Evolutionary conservation across 148 eudicot genomes (phyloP), one percentile per base, ranked within the genome.

Genomic region (Agrostemma githago): DNA sequence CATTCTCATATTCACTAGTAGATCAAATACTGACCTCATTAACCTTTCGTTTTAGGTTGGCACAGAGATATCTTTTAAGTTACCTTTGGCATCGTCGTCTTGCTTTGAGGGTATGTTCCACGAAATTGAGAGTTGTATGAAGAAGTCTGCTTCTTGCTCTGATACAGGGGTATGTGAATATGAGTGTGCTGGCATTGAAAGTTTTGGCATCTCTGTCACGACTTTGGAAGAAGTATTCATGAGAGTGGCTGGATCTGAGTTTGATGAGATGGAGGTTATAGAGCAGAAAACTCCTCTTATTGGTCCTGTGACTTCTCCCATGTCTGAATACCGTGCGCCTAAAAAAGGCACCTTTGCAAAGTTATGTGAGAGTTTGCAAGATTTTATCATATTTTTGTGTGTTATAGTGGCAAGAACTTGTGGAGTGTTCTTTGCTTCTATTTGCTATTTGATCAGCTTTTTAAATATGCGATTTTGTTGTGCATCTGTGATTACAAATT

Each of bases 171-270:
- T 74, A 43, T 21, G 16, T 70, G 86, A 85, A 68, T 77, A 79
- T 76, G 66, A 65, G 68, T 78, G 72, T 65, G 61, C 77, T 79
- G 97, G 96, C 79, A 89, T 96, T 80, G 92, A 96, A 84, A 90
- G 97, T 82, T 96, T 90, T 76, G 99, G 99, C 38, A 92, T 96
- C 62, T 92, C 99, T 71, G 95, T 96, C 70, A 96, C 99, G 58
- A 96, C 99, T 71, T 86, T 92, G 79, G 97, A 96, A 82, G 99
- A 96, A 79, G 97, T 96, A 73, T 96, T 96, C 82, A 79, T 96
- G 83, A 90, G 91, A 76, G 99, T 96, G 64, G 96, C 99, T 73
- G 97, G 96, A 71, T 85, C 90, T 57, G 90, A 96, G 74, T 79
- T 83, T 76, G 90, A 86, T 78, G 92, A 89, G 72, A 71, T 82